Conservation (phyloP, 2,329 filamentous ascomycete species). For the Periglandula ipomoeae region DNA sequence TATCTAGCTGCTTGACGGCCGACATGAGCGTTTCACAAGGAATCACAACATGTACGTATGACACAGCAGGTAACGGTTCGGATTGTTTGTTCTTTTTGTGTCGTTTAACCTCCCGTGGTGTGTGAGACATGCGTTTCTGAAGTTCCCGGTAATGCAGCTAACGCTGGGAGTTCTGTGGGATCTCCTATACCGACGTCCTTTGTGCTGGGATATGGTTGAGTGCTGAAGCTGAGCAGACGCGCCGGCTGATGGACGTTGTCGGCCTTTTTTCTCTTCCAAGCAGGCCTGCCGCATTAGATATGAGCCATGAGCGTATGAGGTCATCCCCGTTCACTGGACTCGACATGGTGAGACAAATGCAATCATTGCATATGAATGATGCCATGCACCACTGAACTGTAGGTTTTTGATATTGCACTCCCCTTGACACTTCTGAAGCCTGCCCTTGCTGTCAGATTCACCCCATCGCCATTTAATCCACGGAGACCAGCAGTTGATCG, state of each 20-base stretch:
- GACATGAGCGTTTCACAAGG: neutral
- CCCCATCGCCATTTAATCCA: no score
- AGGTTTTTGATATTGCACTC: neutral
- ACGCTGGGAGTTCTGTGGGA: neutral
- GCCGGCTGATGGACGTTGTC: no score
- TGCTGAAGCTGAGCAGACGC: no score
- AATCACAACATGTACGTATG: neutral
- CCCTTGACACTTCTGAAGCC: neutral
- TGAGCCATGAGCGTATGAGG: no score
- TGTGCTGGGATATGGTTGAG: neutral
- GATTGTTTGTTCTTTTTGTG: neutral
- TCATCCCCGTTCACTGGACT: no score
- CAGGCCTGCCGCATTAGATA: no score
- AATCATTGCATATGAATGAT: neutral
- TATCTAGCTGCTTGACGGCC: neutral
- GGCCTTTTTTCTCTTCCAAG: no score
- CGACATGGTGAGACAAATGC: neutral
- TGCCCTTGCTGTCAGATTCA: no score
- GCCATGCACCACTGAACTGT: neutral
- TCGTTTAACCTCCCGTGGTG: neutral
- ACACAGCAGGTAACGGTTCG: neutral
- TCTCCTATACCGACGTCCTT: no score
- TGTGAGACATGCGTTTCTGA: neutral
- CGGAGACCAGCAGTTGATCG: no score
- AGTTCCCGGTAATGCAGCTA: neutral